phyloP scores from a whole-genome alignment of 2,329 filamentous ascomycete genomes.

The Ustulina deusta region DNA sequence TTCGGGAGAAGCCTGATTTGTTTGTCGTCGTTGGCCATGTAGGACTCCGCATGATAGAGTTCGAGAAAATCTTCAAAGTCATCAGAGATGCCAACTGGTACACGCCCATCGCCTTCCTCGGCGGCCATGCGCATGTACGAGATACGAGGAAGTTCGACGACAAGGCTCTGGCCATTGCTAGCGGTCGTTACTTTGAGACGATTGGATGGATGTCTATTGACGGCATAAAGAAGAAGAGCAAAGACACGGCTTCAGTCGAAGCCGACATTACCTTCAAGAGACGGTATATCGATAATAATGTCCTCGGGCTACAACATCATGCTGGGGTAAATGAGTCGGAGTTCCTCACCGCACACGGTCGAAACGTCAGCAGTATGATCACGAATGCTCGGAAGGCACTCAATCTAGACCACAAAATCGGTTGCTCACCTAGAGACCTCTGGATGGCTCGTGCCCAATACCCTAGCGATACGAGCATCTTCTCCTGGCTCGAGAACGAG shows the following conservation, averaged over 20 bases:
- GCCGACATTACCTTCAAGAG: slow-evolving; percentile 73
- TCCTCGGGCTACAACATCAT: slow-evolving; percentile 86
- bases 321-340: slow-evolving; percentile 76
- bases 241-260: slow-evolving; percentile 48
- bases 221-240: slow-evolving; percentile 62
- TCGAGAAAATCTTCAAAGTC: slow-evolving; percentile 78
- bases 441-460: slow-evolving; percentile 87
- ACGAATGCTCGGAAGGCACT: slow-evolving; percentile 75
- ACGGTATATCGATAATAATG: slow-evolving; percentile 93
- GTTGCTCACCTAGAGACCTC: slow-evolving; percentile 83
- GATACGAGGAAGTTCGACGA: slow-evolving; percentile 85
- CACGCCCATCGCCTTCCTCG: slow-evolving; percentile 90
- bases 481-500: slow-evolving; percentile 80
- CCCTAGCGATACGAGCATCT: slow-evolving; percentile 79
- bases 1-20: slow-evolving; percentile 85
- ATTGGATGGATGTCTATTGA: slow-evolving; percentile 92
- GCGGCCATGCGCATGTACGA: slow-evolving; percentile 89
- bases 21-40: slow-evolving; percentile 91
- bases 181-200: slow-evolving; percentile 93
- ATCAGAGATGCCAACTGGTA: slow-evolving; percentile 83
- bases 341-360: slow-evolving; percentile 81
- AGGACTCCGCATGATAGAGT: slow-evolving; percentile 83
- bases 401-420: slow-evolving; percentile 77
- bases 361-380: slow-evolving; percentile 78
- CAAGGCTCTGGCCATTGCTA: slow-evolving; percentile 82